A percentile compares a stretch with the other conserved stretches of the same genome.
These are phyloP conservation scores for Fraxinus sp. DNA, from an alignment of 305 asterid genomes.

Conservation along the genomic window DNA sequence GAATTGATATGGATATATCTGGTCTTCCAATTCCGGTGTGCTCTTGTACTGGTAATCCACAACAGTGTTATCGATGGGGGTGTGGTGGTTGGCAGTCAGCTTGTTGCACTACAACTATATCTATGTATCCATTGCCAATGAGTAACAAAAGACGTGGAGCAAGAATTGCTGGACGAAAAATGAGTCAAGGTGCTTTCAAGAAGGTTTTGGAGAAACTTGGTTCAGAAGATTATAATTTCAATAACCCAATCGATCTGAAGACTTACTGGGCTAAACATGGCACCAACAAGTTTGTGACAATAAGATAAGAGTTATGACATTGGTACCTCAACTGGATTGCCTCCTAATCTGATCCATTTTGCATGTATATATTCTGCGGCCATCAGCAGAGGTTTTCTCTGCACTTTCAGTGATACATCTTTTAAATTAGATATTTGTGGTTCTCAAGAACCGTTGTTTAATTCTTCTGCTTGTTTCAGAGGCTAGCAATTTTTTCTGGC, in stretches of 20 bases:
- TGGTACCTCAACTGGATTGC: conserved; percentile 25
- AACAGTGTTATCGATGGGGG: conserved; percentile 98
- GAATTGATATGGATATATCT: conserved; percentile 78
- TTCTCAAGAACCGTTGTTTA: conserved; percentile 35
- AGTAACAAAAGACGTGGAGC: conserved; percentile 93
- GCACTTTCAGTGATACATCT: conserved; percentile 38
- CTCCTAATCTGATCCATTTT: conserved; percentile 42
- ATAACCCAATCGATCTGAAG: conserved; percentile 81
- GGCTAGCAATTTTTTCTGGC: conserved; percentile 41
- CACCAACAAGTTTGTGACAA: conserved; percentile 93
- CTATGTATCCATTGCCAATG: conserved; percentile 95
- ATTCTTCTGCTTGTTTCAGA: conserved; percentile 36
- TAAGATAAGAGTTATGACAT: conserved; percentile 58
- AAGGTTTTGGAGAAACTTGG: conserved; percentile 63
- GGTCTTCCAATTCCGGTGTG: conserved; percentile 57
- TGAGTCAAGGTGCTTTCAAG: not conserved
- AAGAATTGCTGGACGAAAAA: not conserved
- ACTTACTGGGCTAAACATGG: conserved; percentile 99
- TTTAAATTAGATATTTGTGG: conserved; percentile 36
- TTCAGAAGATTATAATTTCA: conserved; percentile 65
- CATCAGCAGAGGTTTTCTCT: conserved; percentile 46
- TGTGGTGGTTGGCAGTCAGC: conserved; percentile 99
- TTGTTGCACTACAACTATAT: conserved; percentile 90
- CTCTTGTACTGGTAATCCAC: conserved; percentile 84
- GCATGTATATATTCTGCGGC: conserved; percentile 62